A percentile compares a stretch with the other conserved stretches of the same genome.
These are phyloP conservation scores for Stromatinia cepivora DNA, from an alignment of 2,329 filamentous ascomycete genomes.

Conservation along the genomic window DNA sequence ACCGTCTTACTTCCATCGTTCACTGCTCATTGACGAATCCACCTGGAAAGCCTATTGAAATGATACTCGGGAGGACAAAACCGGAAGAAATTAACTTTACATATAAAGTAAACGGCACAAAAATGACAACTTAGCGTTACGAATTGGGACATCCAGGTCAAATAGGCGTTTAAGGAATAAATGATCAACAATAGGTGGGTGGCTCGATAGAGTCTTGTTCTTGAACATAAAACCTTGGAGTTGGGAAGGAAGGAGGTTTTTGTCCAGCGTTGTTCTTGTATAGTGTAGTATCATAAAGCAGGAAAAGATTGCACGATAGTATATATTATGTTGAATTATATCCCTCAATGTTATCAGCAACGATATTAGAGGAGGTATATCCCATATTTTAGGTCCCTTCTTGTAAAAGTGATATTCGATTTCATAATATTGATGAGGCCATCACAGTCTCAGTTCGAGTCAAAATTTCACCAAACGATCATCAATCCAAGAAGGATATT, in stretches of 20 bases:
- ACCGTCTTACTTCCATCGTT: neutral
- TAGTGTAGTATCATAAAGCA: neutral
- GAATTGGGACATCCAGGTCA: constrained; percentile 1
- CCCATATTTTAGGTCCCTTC: neutral
- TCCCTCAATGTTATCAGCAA: neutral
- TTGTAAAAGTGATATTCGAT: neutral
- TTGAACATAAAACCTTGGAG: constrained; percentile 1
- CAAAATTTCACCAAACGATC: too few relatives aligned
- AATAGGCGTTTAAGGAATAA: constrained; percentile 1
- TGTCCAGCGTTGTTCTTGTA: neutral
- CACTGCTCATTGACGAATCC: neutral
- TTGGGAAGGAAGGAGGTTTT: neutral
- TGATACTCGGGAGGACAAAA: neutral
- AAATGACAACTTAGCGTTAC: neutral
- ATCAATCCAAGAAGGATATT: too few relatives aligned
- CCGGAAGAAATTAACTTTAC: neutral
- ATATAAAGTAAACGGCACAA: neutral
- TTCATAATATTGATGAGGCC: too few relatives aligned
- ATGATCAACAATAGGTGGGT: neutral
- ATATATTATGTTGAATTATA: neutral
- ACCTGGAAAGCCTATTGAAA: neutral
- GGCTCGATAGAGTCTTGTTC: neutral
- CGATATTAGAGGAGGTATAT: neutral
- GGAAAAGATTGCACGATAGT: neutral
- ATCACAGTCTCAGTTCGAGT: too few relatives aligned